phyloP scores from a whole-genome alignment of 192 early-diverging fungal genomes.

The Rhizophlyctis rosea region DNA sequence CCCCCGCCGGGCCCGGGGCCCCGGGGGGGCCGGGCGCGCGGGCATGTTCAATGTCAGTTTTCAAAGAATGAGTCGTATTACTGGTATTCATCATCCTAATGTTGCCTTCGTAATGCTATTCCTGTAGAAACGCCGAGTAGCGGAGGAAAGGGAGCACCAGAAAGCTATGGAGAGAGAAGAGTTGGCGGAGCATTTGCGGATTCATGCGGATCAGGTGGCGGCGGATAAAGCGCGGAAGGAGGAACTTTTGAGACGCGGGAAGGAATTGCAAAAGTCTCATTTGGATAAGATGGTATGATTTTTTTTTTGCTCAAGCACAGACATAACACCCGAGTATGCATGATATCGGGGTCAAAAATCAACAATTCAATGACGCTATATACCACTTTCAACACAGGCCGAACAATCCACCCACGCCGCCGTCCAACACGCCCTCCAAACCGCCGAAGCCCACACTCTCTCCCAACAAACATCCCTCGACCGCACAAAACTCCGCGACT shows the following conservation, averaged over 20 bases:
- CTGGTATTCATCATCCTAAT: neutral
- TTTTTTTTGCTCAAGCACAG: constrained; percentile 3
- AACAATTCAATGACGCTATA: too few species aligned
- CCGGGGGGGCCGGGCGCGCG: too few species aligned
- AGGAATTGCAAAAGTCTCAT: constrained; percentile 22
- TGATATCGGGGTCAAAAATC: constrained; percentile 1
- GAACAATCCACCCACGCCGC: neutral
- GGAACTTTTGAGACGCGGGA: constrained; percentile 7
- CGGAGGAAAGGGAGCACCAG: constrained; percentile 2
- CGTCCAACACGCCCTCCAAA: neutral
- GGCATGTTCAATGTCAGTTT: neutral
- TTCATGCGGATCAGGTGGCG: constrained; percentile 4
- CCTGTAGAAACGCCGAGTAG: constrained; percentile 1
- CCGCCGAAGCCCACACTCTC: neutral
- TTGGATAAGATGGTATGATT: constrained; percentile 13
- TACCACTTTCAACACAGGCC: constrained; percentile 5
- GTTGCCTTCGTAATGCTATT: neutral
- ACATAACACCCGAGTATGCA: neutral
- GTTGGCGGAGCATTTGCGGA: constrained; percentile 18
- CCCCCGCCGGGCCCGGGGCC: neutral
- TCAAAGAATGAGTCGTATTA: constrained; percentile 4
- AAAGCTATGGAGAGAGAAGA: constrained; percentile 6
- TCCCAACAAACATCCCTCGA: neutral
- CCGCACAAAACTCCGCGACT: constrained; percentile 7
- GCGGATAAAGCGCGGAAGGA: neutral